Conservation (phyloP, 345 rosid species). For the Eutrema heterophyllum region DNA sequence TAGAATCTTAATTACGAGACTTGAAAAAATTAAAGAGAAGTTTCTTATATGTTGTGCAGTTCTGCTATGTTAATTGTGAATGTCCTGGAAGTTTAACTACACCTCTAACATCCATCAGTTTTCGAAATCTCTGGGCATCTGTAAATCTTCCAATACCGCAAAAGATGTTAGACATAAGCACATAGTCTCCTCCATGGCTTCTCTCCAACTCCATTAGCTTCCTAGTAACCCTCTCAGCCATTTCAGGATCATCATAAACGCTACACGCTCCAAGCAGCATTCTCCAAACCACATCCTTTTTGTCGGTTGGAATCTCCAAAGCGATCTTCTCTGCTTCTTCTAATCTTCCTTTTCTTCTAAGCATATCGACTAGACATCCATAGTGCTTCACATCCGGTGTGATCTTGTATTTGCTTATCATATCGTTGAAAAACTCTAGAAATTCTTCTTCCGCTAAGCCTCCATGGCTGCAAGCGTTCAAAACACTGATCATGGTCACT, state of each 20-base stretch:
- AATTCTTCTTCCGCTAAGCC: constrained; percentile 64
- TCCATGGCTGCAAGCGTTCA: constrained; percentile 89
- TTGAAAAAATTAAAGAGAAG: not conserved
- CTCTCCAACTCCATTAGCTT: constrained; percentile 67
- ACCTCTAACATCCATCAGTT: constrained; percentile 46
- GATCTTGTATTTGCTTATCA: constrained; percentile 47
- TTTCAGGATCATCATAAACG: constrained; percentile 60
- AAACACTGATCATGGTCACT: constrained; percentile 68
- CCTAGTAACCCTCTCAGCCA: constrained; percentile 64
- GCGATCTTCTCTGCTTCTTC: constrained; percentile 78
- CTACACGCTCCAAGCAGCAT: constrained; percentile 78
- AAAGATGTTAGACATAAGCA: constrained; percentile 63
- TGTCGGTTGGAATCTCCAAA: constrained; percentile 46
- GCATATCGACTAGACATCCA: constrained; percentile 75
- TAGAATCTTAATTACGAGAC: not conserved
- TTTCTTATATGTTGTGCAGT: not conserved
- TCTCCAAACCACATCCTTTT: constrained; percentile 68
- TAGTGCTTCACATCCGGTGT: constrained; percentile 64
- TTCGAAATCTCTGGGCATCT: constrained; percentile 63
- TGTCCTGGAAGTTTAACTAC: constrained; percentile 56
- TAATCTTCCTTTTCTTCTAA: constrained; percentile 75
- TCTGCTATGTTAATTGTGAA: constrained; percentile 20
- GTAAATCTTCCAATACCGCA: constrained; percentile 57
- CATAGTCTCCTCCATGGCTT: constrained; percentile 76
- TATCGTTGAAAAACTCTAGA: constrained; percentile 51